Evolutionary conservation across 345 rosid genomes (phyloP), one percentile per base, ranked within the genome.

Genomic region (Lepidium didymum): DNA sequence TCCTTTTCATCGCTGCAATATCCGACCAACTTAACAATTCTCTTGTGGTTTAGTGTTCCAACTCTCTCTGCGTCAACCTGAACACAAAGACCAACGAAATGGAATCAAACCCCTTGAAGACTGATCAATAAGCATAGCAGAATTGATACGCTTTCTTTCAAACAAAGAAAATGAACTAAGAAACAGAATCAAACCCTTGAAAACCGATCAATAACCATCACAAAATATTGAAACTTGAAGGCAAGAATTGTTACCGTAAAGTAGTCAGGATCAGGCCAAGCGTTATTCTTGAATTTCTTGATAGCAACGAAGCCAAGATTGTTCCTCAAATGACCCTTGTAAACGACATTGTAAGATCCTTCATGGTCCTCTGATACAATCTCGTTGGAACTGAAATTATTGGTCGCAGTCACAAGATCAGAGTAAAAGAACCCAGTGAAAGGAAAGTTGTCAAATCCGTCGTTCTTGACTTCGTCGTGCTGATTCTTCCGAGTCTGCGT

Each of bases 1-100:
- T 92, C 91, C 52, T 92, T 89, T 8, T 86, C 98, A 45, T 89
- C 89, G 27, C 87, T 82, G 68, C 98, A 92, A 61, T 87, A 92
- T 7, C 98, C 98, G 45, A 92, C 81, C 90, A 92, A 80, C 76
- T 92, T 81, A 10, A 88, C 95, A 49, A 92, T 31, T 67, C 87
- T 79, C 68, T 80, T 83, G 72, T 87, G 86, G 73, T 83, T 82
- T 75, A 92, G 62, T 73, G 76, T 82, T 46, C 91, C 92, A 25
- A 87, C 91, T 43, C 85, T 88, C 77, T 72, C 62, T 5, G 96
- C 96, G 71, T 89, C 92, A 10, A 82, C 89, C 98, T 87, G 33
- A 34, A 8, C 31, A 27, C 5, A 12, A 13, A 38, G 27, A 34
- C 23, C 2, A 3, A 41, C 44, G 4, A 34, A 11, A 27, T 19